Evolutionary conservation across 805 yeast genomes (phyloP).

Genomic region (Pichia ethanolica): DNA sequence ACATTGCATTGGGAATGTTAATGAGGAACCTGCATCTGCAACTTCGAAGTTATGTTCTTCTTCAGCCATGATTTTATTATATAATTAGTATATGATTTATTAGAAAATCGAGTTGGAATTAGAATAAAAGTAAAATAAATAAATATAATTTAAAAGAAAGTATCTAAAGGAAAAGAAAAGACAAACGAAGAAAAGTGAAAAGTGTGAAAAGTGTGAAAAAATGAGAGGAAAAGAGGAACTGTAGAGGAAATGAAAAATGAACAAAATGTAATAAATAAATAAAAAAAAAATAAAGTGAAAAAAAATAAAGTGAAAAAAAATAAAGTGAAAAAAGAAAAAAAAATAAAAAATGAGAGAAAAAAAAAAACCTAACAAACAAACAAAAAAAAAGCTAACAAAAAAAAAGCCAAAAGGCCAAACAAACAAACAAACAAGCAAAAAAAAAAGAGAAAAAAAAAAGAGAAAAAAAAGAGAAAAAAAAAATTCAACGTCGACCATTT

Average conservation of each 20-base stretch:
- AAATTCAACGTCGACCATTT: too few species aligned
- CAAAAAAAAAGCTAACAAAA: too few species aligned
- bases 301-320: background rate
- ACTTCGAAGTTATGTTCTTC: slow-evolving; percentile 82
- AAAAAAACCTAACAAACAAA: background rate
- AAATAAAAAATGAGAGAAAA: background rate
- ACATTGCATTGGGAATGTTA: slow-evolving; percentile 98
- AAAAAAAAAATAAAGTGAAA: background rate
- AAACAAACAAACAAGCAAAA: too few species aligned
- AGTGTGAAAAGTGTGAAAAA: too few species aligned
- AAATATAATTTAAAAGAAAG: too few species aligned
- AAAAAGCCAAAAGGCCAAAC: too few species aligned
- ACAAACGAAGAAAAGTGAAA: background rate
- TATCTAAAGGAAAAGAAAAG: background rate
- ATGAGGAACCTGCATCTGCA: slow-evolving; percentile 98
- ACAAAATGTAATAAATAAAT: background rate
- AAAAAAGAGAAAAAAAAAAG: too few species aligned
- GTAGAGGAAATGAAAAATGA: background rate
- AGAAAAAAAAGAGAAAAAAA: too few species aligned
- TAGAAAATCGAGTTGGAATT: background rate
- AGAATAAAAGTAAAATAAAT: too few species aligned
- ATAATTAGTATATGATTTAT: background rate
- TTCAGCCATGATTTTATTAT: slow-evolving; percentile 25
- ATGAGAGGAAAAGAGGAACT: background rate
- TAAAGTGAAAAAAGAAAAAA: background rate